Evolutionary conservation across 495 filamentous ascomycete species (phyloP), one percentile per base, ranked within the genome.

Genomic region (Neurospora sp.): DNA sequence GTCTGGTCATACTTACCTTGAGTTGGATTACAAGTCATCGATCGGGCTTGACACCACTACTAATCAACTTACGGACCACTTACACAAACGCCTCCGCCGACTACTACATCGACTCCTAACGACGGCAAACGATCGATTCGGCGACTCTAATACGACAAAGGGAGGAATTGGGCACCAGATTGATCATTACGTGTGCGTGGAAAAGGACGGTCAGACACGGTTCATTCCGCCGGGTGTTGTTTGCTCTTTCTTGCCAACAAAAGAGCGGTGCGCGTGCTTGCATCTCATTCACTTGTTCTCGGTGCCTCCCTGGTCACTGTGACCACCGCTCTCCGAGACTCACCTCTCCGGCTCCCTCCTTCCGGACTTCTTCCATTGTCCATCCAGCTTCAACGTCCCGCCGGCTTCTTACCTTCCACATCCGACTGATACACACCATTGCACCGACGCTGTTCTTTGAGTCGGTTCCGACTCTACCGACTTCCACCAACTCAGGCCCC

Each of bases 381-480:
- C 7, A 35, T 18, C 27, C 54, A 66, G 27, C 54, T 66, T 66
- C 54, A 37, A 35, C 27, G 14, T 35, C 54, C 54, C 54, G 14
- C 27, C 54, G 54, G 54, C 54, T 18, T 35, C 54, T 35, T 27
- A 66, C 54, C 54, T 66, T 66, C 27, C 27, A 66, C 54, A 37
- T 35, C 54, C 54, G 54, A 66, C 54, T 66, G 54, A 35, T 66
- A 66, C 54, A 66, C 54, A 18, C 14, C 27, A 9, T 66, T 66
- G 54, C 14, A 35, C 54, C 54, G 27, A 35, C 54, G 54, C 18
- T 62, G 14, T 37, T 66, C 54, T 66, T 72, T 72, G 44, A 46
- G 35, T 49, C 71, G 46, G 46, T 72, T 38, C 35, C 35, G 38
- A 62, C 46, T 72, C 70, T 69, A 35, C 60, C 60, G 72, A 70